Percentiles rank a stretch among this genome's conserved stretches.
These are phyloP conservation scores for Omphalea diandra DNA, from an alignment of 441 rosid genomes.

Conservation along the genomic window DNA sequence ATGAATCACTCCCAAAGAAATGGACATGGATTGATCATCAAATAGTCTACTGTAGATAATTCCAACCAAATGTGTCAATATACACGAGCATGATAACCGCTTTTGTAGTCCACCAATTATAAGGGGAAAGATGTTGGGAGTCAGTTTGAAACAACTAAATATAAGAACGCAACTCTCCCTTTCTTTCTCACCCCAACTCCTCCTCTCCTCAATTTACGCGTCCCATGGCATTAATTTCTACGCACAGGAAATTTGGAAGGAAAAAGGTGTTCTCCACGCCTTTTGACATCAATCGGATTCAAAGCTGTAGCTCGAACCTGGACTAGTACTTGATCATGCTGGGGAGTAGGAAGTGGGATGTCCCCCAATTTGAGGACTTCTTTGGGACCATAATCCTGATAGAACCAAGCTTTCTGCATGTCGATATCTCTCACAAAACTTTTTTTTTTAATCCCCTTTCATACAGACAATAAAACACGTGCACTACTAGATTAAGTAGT, in stretches of 20 bases:
- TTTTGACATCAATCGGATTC: slow-evolving; percentile 48
- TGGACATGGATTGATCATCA: not conserved
- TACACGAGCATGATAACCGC: no score
- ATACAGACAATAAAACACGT: no score
- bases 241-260: slow-evolving; percentile 46
- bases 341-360: slow-evolving; percentile 35
- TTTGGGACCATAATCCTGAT: slow-evolving; percentile 42
- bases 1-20: no score
- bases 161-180: no score
- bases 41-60: no score
- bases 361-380: slow-evolving; percentile 46
- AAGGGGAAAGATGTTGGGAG: not conserved
- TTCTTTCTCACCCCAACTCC: not conserved
- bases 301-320: slow-evolving; percentile 46
- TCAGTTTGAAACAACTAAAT: not conserved
- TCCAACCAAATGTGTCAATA: no score
- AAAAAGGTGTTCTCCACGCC: slow-evolving; percentile 34
- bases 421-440: slow-evolving; percentile 12
- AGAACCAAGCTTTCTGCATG: slow-evolving; percentile 47
- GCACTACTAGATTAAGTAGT: not conserved
- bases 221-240: not conserved
- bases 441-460: not conserved
- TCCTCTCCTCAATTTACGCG: not conserved
- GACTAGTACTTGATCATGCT: slow-evolving; percentile 36
- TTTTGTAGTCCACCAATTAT: not conserved